Base-by-base conservation (phyloP, 139 green algal genomes). In the Desmodesmus armatus region DNA sequence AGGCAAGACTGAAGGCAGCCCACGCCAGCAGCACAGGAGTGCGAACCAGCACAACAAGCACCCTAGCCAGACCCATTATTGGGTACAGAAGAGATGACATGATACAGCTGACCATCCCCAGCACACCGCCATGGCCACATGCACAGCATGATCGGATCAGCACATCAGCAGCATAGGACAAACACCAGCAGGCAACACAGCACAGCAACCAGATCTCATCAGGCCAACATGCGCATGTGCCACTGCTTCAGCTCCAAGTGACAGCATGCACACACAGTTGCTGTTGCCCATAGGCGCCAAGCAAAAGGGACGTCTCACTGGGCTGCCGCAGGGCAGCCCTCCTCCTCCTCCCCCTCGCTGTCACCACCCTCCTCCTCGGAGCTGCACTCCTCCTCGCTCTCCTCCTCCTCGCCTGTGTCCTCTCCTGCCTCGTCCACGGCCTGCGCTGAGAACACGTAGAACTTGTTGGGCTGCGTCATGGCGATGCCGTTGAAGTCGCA, bases 401-500 rank as follows among this genome's bases (percentile, higher is more conserved):
- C 39, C 53, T 76, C 51, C 17, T 53, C 58, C 2, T 39, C 25
- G 31, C 49, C 71, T 6, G 74, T 70, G 40, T 2, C 29, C 33
- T 81, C 71, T 3, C 75, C 81, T 19, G 25, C 44, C 7, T 81
- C 79, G 49, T 89, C 87, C 62, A 89, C 84, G 5, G 66, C 74
- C 37, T 39, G 53, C 6, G 66, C 53, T 5, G 35, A 77, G 78
- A 66, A 91, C 53, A 91, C 79, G 49, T 84, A 91, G 41, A 87
- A 87, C 49, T 87, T 72, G 47, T 39, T 49, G 39, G 72, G 85
- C 3, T 13, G 23, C 6, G 67, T 82, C 65, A 74, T 77, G 41
- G 85, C 72, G 3, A 89, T 87, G 58, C 90, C 95, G 81, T 97
- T 98, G 89, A 98, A 98, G 88, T 96, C 89, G 79, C 90, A 96